Conservation (phyloP, 371 early-diverging fungal genomes). For the Funneliformis caledonium region DNA sequence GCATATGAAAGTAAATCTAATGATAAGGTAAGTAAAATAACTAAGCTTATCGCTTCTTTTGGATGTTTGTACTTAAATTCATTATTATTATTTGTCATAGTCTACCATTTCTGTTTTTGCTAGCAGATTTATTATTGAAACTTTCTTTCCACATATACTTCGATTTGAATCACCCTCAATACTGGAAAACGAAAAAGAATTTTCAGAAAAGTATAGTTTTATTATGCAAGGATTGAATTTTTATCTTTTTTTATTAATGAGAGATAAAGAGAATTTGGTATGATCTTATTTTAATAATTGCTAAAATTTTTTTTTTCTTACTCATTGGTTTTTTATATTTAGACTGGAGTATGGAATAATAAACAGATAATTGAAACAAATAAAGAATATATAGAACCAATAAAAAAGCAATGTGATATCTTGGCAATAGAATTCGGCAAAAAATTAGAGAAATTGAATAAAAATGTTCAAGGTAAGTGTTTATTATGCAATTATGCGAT, state of each 20-base stretch:
- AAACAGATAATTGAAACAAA: conserved; percentile 23
- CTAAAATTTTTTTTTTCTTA: background rate
- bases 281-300: background rate
- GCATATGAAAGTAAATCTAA: background rate
- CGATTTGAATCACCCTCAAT: conserved; percentile 1
- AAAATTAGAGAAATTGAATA: background rate
- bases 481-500: background rate
- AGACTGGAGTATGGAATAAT: conserved; percentile 34
- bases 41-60: background rate
- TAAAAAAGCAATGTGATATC: background rate
- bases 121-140: conserved; percentile 13
- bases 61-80: background rate
- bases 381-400: conserved; percentile 31
- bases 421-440: background rate
- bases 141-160: conserved; percentile 32
- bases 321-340: background rate
- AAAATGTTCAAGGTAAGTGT: background rate
- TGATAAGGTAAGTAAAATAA: background rate
- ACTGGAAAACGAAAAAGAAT: background rate
- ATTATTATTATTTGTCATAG: background rate
- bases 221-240: conserved; percentile 38
- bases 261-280: conserved; percentile 34
- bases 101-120: conserved; percentile 12
- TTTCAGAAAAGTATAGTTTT: conserved; percentile 33
- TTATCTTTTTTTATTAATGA: conserved; percentile 30